Conservation (phyloP, 2,329 filamentous ascomycete genomes). For the Aspergillus spinulosporus region DNA sequence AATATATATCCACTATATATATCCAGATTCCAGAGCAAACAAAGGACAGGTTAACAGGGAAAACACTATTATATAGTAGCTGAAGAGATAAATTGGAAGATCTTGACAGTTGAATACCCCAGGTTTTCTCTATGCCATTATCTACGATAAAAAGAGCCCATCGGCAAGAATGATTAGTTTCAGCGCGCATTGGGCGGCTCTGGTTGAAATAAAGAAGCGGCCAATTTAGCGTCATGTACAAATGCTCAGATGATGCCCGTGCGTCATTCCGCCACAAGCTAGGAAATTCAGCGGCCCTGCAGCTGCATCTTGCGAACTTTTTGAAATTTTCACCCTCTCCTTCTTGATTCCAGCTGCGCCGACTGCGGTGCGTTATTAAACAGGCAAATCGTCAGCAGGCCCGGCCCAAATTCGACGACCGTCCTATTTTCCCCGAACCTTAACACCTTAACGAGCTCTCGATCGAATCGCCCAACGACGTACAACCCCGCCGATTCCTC, state of each 20-base stretch:
- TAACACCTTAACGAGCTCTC: background rate
- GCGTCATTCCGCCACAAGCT: background rate
- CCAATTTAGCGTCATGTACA: conserved; percentile 4
- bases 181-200: conserved; percentile 6
- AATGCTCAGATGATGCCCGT: conserved; percentile 10
- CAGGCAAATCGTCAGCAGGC: conserved; percentile 16
- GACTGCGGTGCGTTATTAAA: conserved; percentile 18
- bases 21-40: too few species aligned
- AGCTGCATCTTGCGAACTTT: conserved; percentile 10
- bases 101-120: too few species aligned
- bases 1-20: too few species aligned
- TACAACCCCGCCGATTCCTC: background rate
- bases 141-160: background rate
- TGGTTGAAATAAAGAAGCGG: conserved; percentile 10
- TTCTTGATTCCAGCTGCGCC: conserved; percentile 9
- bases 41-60: too few species aligned
- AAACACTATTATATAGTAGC: too few species aligned
- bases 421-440: background rate
- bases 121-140: too few species aligned
- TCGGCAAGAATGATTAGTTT: background rate
- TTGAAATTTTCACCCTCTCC: conserved; percentile 6
- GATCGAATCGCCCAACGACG: background rate
- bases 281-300: conserved; percentile 7
- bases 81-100: too few species aligned
- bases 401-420: conserved; percentile 1